Percentiles rank a stretch among this genome's conserved stretches.
Evolutionary conservation across 2,329 filamentous ascomycete species (phyloP).

Genomic region (Paraphoma chrysanthemicola): DNA sequence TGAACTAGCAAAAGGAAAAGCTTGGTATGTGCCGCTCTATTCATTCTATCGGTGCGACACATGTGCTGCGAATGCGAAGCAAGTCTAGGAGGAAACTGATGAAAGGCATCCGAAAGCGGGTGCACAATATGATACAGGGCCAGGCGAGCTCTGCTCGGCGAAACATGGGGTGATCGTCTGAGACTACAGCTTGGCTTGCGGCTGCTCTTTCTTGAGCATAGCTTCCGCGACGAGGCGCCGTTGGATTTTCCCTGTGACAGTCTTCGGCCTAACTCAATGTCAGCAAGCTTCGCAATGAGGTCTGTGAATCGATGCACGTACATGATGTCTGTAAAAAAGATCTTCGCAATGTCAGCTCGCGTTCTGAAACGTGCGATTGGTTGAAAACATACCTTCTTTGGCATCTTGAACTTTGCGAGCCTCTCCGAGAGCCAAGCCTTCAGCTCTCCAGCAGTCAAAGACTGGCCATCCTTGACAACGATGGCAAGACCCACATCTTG

Average conservation of each 20-base stretch:
- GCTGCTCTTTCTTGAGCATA: conserved; percentile 74
- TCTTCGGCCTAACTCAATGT: conserved; percentile 66
- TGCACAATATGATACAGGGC: conserved; percentile 7
- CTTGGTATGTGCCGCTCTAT: conserved; percentile 7
- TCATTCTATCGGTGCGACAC: conserved; percentile 14
- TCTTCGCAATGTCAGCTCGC: conserved; percentile 51
- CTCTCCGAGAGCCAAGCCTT: conserved; percentile 72
- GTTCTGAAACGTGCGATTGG: conserved; percentile 15
- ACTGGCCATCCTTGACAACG: conserved; percentile 71
- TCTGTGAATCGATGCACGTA: conserved; percentile 7
- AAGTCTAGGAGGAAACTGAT: conserved; percentile 8
- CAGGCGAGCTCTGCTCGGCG: conserved; percentile 7
- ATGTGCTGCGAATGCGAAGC: conserved; percentile 4
- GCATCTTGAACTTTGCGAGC: conserved; percentile 83
- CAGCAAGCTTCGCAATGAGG: background rate
- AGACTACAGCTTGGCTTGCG: conserved; percentile 60
- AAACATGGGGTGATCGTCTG: background rate
- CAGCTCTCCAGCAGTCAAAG: conserved; percentile 65
- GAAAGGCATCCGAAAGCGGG: background rate
- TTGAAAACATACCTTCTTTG: conserved; percentile 69
- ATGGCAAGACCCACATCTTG: conserved; percentile 82
- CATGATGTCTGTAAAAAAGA: conserved; percentile 84
- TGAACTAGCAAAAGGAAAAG: conserved; percentile 5
- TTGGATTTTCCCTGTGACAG: conserved; percentile 90
- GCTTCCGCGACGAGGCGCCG: conserved; percentile 83